phyloP scores from a whole-genome alignment of 768 basidiomycete genomes.

The Boletales sp. region DNA sequence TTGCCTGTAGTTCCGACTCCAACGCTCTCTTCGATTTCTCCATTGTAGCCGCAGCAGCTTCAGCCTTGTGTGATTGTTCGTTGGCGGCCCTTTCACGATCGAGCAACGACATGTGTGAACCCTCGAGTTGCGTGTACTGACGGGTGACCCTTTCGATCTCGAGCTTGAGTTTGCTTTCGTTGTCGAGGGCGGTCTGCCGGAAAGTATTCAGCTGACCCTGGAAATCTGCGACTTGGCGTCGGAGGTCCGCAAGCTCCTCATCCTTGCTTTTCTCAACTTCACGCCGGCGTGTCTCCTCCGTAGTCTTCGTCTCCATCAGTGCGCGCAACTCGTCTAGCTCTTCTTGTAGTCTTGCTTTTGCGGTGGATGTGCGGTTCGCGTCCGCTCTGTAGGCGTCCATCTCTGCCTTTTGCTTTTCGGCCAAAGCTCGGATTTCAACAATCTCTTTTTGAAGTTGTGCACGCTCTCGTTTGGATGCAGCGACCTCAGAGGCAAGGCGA shows the following conservation, averaged over 20 bases:
- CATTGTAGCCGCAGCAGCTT: constrained; percentile 48
- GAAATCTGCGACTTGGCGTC: constrained; percentile 55
- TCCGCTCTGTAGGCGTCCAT: constrained; percentile 57
- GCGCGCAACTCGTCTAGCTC: constrained; percentile 86
- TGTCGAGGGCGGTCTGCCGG: constrained; percentile 57
- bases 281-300: constrained; percentile 77
- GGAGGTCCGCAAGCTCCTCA: constrained; percentile 71
- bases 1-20: constrained; percentile 69
- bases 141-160: constrained; percentile 65
- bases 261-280: constrained; percentile 90
- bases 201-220: constrained; percentile 67
- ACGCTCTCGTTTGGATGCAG: constrained; percentile 51
- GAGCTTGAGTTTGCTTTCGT: constrained; percentile 68
- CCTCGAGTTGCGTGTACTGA: constrained; percentile 57
- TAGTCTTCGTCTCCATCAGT: constrained; percentile 80
- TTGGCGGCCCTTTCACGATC: constrained; percentile 56
- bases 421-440: constrained; percentile 63
- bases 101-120: constrained; percentile 61
- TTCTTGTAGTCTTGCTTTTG: constrained; percentile 62
- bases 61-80: constrained; percentile 46
- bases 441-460: constrained; percentile 55
- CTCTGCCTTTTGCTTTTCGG: constrained; percentile 63
- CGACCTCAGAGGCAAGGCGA: constrained; percentile 50
- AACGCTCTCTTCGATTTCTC: constrained; percentile 65
- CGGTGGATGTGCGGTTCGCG: constrained; percentile 39